Percentiles rank a stretch among this genome's conserved stretches.
Conservation (phyloP, 345 rosid genomes). For the Cochlearia excelsa region DNA sequence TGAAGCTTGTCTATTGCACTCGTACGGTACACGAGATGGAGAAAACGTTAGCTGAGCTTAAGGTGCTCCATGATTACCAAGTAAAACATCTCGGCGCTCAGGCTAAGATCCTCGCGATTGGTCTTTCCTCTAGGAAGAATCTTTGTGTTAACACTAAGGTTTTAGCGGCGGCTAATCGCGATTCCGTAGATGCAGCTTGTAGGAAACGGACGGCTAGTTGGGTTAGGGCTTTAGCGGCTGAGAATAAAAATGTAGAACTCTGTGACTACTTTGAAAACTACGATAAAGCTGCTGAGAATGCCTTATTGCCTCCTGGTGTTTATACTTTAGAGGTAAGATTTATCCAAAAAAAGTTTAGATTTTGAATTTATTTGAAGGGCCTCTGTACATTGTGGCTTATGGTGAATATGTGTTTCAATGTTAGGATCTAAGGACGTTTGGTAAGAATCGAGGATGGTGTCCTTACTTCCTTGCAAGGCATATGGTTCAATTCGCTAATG, state of each 20-base stretch:
- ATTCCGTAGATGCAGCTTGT: constrained; percentile 94
- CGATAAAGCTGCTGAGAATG: constrained; percentile 73
- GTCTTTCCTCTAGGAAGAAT: constrained; percentile 86
- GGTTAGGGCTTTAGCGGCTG: constrained; percentile 76
- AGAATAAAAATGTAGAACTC: constrained; percentile 66
- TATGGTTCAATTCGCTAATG: constrained; percentile 92
- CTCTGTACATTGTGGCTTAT: constrained; percentile 16
- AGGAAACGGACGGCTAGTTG: constrained; percentile 90
- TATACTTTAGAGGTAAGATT: constrained; percentile 75
- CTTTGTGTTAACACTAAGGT: constrained; percentile 78
- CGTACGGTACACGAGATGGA: constrained; percentile 99
- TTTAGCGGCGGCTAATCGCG: constrained; percentile 79
- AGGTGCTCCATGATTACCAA: constrained; percentile 71
- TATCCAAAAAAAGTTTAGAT: neutral
- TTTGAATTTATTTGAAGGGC: neutral
- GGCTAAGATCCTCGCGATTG: constrained; percentile 75
- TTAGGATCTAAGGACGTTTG: constrained; percentile 82
- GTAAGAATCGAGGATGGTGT: constrained; percentile 87
- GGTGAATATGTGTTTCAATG: constrained; percentile 11
- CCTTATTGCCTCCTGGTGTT: constrained; percentile 89
- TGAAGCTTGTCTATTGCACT: constrained; percentile 91
- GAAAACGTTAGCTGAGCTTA: constrained; percentile 87
- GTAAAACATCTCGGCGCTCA: constrained; percentile 59
- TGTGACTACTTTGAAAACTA: constrained; percentile 84
- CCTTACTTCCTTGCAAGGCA: constrained; percentile 92